Base-by-base conservation (phyloP, 2,329 filamentous ascomycete species). In the Ascomycota sp. region DNA sequence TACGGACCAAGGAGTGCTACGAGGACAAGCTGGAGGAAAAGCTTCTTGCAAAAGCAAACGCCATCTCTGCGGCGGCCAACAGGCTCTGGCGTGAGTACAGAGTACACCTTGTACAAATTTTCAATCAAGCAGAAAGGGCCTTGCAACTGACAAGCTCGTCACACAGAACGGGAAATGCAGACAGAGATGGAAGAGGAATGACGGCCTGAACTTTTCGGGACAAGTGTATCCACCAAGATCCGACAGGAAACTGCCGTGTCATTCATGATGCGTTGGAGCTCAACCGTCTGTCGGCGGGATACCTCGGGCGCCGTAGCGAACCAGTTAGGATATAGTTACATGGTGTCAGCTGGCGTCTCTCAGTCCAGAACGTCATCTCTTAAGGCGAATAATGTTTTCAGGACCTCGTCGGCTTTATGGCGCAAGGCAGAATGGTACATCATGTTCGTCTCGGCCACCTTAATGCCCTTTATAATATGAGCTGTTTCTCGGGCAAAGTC, bases 381-480 rank as follows among this genome's bases (percentile, higher is more conserved):
- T 46, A 93, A 50, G 30, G 63, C 68, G 46, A 91, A 89, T 4
- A 93, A 56, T 41, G 76, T 67, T 40, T 67, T 68, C 42, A 93
- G 57, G 12, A 94, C 69, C 39, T 91, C 79, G 20, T 81, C 76
- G 4, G 74, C 60, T 51, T 70, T 78, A 30, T 64, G 63, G 34
- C 80, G 63, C 26, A 94, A 49, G 0, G 78, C 86, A 44, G 89
- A 76, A 51, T 95, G 86, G 45, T 89, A 89, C 63, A 92, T 69
- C 17, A 65, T 61, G 47, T 93, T 94, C 24, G 82, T 93, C 44
- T 89, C 69, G 42, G 76, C 89, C 25, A 80, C 72, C 55, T 81
- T 83, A 46, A 70, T 75, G 1, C 72, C 74, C 46, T 69, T 75
- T 46, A 94, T 78, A 43, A 73, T 66, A 25, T 56, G 56, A 8